A percentile compares a stretch with the other conserved stretches of the same genome.
Conservation (phyloP, 106 monocot genomes). For the Dactylorhiza incarnata region DNA sequence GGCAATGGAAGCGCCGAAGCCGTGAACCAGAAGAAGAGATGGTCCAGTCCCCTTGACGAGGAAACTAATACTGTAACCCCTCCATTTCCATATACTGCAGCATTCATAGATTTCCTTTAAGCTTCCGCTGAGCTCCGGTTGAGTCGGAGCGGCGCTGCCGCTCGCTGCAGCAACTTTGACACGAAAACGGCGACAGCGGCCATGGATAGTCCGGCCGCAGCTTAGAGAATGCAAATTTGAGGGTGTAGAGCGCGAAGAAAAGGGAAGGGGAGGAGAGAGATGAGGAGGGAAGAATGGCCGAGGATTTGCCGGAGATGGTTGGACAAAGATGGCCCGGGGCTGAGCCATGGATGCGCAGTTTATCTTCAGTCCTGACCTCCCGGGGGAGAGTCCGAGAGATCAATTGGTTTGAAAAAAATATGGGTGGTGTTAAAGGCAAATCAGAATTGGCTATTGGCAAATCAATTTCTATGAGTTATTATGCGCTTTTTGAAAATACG, state of each 20-base stretch:
- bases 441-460: no score
- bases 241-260: not conserved
- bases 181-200: not conserved
- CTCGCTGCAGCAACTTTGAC: constrained; percentile 3
- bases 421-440: no score
- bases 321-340: not conserved
- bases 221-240: not conserved
- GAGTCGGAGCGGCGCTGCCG: constrained; percentile 4
- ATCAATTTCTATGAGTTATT: no score
- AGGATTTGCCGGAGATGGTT: not conserved
- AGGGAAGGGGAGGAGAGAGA: not conserved
- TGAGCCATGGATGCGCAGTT: constrained; percentile 5
- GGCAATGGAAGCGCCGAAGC: constrained; percentile 79
- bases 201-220: not conserved
- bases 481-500: no score
- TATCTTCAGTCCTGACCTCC: no score
- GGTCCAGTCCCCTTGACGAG: constrained; percentile 50
- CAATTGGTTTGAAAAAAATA: no score
- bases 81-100: constrained; percentile 68
- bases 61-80: constrained; percentile 56
- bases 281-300: constrained; percentile 1
- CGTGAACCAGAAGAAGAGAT: constrained; percentile 88
- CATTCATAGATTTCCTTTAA: constrained; percentile 38
- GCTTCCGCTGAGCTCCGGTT: constrained; percentile 9
- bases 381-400: no score